Conservation (phyloP, 179 eudicot species). For the Camellia oleifera region DNA sequence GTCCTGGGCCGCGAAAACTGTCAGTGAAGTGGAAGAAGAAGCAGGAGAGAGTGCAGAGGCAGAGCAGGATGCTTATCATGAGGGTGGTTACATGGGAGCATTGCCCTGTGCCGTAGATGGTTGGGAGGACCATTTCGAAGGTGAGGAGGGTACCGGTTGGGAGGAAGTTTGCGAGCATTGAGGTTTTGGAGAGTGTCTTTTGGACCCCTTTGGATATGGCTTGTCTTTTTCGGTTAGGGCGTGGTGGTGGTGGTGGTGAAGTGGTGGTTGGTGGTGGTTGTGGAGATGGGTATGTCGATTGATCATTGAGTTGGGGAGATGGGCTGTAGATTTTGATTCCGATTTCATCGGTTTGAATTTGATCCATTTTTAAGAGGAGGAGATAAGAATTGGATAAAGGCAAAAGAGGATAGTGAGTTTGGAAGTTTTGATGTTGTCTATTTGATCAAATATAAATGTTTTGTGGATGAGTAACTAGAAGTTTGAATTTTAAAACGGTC, state of each 20-base stretch:
- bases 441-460: neutral
- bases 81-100: constrained; percentile 55
- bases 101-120: constrained; percentile 52
- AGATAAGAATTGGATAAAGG: too few species aligned
- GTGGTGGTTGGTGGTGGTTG: neutral
- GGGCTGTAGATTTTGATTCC: constrained; percentile 44
- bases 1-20: constrained; percentile 69
- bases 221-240: constrained; percentile 31
- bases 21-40: constrained; percentile 99
- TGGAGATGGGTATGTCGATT: constrained; percentile 6
- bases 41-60: constrained; percentile 68
- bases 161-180: constrained; percentile 83
- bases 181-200: constrained; percentile 81
- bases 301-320: constrained; percentile 9
- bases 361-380: constrained; percentile 9
- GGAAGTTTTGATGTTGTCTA: too few species aligned
- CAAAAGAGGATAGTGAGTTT: too few species aligned
- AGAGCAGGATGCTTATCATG: constrained; percentile 54
- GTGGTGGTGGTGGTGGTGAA: neutral
- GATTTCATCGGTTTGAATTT: constrained; percentile 19
- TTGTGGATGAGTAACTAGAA: neutral
- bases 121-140: constrained; percentile 84
- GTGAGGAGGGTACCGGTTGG: constrained; percentile 96
- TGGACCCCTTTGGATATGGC: constrained; percentile 72
- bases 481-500: neutral